Base-by-base conservation (phyloP, 768 basidiomycete genomes). In the Collybia sordida region DNA sequence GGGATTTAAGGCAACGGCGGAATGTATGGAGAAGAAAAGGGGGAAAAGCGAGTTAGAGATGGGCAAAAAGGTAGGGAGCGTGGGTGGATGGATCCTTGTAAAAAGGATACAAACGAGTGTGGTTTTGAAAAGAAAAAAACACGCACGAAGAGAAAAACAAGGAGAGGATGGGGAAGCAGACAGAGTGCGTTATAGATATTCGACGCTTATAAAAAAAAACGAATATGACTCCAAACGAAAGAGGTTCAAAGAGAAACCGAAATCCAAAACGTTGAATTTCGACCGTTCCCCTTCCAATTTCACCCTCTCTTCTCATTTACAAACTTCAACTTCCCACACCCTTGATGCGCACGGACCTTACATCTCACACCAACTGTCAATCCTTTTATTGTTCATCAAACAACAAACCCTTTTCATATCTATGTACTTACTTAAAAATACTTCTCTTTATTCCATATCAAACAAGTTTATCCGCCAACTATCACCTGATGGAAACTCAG, bases 41-140 rank as follows among this genome's bases (percentile, higher is more conserved):
- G 72, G 64, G 60, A 66, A 72, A 72, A 72, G 66, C 65, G 64
- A 62, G 72, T 69, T 70, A 70, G 72, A 74, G 64, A 71, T 62
- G 59, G 63, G 64, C 64, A 58, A 72, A 72, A 67, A 77, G 78
- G 31, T 75, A 82, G 79, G 73, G 78, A 75, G 73, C 68, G 77
- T 77, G 77, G 68, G 60, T 61, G 59, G 58, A 58, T 31, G 31
- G 51, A 71, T 69, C 67, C 66, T 69, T 65, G 66, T 64, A 65
- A 61, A 71, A 66, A 64, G 64, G 67, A 68, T 48, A 45, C 54
- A 63, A 59, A 61, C 53, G 65, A 65, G 64, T 61, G 60, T 61
- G 55, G 58, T 52, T 58, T 57, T 45, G 45, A 57, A 62, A 54
- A 60, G 54, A 63, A 63, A 63, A 63, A 65, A 57, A 64, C 62